phyloP scores from a whole-genome alignment of 2,329 filamentous ascomycete genomes.

The Epichloe scottii region DNA sequence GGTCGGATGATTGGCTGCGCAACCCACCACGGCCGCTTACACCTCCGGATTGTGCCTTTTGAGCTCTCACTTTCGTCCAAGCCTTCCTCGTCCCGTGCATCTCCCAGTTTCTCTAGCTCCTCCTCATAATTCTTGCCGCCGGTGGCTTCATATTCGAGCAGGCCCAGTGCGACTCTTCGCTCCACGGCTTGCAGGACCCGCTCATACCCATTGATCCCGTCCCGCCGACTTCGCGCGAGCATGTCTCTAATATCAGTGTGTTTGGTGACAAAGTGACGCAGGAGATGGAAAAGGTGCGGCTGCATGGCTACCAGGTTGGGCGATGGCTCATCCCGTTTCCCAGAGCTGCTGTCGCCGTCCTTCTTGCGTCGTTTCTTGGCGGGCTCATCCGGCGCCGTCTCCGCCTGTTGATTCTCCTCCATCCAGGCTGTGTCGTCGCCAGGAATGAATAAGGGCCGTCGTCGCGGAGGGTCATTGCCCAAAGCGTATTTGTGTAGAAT shows the following conservation, averaged over 20 bases:
- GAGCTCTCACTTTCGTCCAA: constrained; percentile 44
- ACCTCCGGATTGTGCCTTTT: constrained; percentile 54
- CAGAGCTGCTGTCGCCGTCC: constrained; percentile 16
- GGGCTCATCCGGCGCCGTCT: constrained; percentile 31
- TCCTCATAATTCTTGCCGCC: constrained; percentile 36
- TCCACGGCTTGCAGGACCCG: constrained; percentile 65
- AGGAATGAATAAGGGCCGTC: constrained; percentile 63
- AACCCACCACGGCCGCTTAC: constrained; percentile 78
- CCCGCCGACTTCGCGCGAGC: constrained; percentile 55
- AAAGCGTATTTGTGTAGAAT: constrained; percentile 74
- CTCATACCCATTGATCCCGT: constrained; percentile 68
- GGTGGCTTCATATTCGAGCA: constrained; percentile 52
- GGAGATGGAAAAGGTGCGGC: constrained; percentile 82
- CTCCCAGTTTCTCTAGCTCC: constrained; percentile 15
- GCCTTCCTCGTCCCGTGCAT: constrained; percentile 18
- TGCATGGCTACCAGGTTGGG: constrained; percentile 73
- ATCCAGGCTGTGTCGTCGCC: constrained; percentile 39
- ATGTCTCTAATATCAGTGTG: constrained; percentile 78
- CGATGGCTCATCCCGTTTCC: constrained; percentile 25
- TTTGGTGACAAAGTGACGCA: constrained; percentile 66
- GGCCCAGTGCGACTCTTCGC: constrained; percentile 55
- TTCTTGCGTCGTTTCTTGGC: constrained; percentile 40
- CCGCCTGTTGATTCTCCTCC: constrained; percentile 17
- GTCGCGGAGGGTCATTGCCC: constrained; percentile 47
- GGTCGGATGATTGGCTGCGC: constrained; percentile 80